Evolutionary conservation across 441 rosid species (phyloP).

Genomic region (Breynia disticha): DNA sequence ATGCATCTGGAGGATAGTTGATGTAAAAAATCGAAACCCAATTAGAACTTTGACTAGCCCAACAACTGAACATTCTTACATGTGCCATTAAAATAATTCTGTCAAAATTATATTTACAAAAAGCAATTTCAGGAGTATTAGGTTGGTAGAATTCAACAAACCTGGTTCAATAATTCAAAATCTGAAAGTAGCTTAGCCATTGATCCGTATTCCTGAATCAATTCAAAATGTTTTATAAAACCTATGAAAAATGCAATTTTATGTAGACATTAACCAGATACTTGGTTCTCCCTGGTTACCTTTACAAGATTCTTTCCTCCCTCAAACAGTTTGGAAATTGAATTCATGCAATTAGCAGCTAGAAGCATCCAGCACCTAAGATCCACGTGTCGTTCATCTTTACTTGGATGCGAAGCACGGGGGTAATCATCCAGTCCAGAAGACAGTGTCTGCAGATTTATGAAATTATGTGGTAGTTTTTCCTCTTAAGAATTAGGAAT

Average conservation of each 20-base stretch:
- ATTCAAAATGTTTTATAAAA: conserved; percentile 1
- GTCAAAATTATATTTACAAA: neutral
- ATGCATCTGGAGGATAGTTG: conserved; percentile 64
- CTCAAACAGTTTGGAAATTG: conserved; percentile 48
- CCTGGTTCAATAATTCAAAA: conserved; percentile 80
- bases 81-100: neutral
- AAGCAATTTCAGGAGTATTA: neutral
- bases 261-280: neutral
- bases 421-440: conserved; percentile 99
- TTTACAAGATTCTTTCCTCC: conserved; percentile 33
- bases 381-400: conserved; percentile 91
- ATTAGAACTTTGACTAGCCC: neutral
- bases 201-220: conserved; percentile 63
- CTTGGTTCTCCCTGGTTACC: conserved; percentile 28
- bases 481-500: neutral
- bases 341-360: conserved; percentile 90
- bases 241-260: too few species aligned
- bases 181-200: conserved; percentile 71
- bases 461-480: conserved; percentile 15
- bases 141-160: conserved; percentile 19
- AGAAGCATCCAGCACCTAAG: conserved; percentile 99
- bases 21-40: too few species aligned
- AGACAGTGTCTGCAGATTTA: conserved; percentile 57
- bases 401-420: conserved; percentile 93
- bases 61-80: neutral